These are phyloP conservation scores for Beauveria rudraprayagi DNA, from an alignment of 2,329 filamentous ascomycete genomes.

Conservation along the genomic window DNA sequence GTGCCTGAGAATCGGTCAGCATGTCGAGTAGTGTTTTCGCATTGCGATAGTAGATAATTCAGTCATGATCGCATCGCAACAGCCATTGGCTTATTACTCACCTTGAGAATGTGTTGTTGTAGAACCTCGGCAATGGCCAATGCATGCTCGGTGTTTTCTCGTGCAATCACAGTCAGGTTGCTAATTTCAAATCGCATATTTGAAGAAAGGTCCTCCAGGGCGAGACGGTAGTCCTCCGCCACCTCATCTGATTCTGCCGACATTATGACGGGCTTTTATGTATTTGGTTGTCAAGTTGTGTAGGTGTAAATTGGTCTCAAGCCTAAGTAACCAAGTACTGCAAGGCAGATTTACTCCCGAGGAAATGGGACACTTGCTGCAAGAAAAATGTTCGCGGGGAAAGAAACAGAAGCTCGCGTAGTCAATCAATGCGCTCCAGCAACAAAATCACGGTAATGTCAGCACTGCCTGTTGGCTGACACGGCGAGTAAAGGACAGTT, in stretches of 20 bases:
- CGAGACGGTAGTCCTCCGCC: constrained; percentile 88
- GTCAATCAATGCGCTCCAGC: constrained; percentile 8
- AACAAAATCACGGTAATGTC: constrained; percentile 6
- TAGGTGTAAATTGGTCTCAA: neutral
- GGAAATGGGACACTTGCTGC: neutral
- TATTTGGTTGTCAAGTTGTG: neutral
- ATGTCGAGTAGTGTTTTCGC: neutral
- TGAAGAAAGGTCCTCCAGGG: constrained; percentile 80
- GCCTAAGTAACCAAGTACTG: neutral
- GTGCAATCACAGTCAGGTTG: constrained; percentile 93
- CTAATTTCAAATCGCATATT: constrained; percentile 95
- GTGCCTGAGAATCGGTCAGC: constrained; percentile 55
- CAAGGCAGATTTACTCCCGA: neutral
- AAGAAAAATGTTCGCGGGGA: neutral
- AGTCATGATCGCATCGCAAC: neutral
- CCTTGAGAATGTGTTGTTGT: constrained; percentile 88
- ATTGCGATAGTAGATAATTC: constrained; percentile 1
- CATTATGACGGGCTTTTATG: constrained; percentile 27
- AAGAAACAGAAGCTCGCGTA: constrained; percentile 3
- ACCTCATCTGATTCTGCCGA: constrained; percentile 66
- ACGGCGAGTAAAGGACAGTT: constrained; percentile 4
- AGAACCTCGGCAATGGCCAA: constrained; percentile 85
- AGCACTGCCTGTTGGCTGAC: constrained; percentile 6
- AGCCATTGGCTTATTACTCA: constrained; percentile 44
- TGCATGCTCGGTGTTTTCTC: constrained; percentile 94